Evolutionary conservation across 148 eudicot genomes (phyloP).

Genomic region (Oxyria digyna): DNA sequence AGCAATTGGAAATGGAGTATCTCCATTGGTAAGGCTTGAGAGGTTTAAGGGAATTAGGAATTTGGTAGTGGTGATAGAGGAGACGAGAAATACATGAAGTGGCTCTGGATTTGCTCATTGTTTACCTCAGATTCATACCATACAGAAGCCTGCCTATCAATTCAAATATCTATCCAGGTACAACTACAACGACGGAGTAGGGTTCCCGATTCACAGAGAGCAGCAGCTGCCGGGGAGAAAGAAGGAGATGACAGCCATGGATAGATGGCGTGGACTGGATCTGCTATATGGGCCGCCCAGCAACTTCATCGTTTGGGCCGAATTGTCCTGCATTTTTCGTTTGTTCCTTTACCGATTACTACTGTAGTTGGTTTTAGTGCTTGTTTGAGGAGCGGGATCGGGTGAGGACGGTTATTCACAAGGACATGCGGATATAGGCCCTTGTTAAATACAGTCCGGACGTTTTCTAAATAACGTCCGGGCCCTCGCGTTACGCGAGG

Average conservation of each 20-base stretch:
- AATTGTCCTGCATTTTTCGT: background rate
- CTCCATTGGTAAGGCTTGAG: constrained; percentile 1
- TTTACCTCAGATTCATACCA: background rate
- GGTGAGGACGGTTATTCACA: too few relatives aligned
- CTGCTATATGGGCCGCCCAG: background rate
- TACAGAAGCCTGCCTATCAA: background rate
- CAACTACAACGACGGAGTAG: background rate
- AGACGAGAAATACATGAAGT: constrained; percentile 3
- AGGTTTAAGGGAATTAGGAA: constrained; percentile 3
- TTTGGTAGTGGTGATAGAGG: background rate
- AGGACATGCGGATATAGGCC: too few relatives aligned
- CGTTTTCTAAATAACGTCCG: too few relatives aligned
- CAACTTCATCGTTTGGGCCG: background rate
- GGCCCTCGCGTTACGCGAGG: too few relatives aligned
- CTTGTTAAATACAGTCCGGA: too few relatives aligned
- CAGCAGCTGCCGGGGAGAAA: background rate
- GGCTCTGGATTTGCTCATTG: constrained; percentile 12
- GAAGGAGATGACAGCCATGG: background rate
- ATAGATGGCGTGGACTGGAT: background rate
- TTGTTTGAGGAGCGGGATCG: too few relatives aligned
- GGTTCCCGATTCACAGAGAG: background rate
- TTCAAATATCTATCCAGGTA: background rate
- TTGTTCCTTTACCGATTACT: too few relatives aligned
- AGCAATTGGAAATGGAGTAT: background rate
- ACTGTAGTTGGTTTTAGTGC: too few relatives aligned